Conservation (phyloP, 140 eudicot genomes). For the Stevia rebaudiana region DNA sequence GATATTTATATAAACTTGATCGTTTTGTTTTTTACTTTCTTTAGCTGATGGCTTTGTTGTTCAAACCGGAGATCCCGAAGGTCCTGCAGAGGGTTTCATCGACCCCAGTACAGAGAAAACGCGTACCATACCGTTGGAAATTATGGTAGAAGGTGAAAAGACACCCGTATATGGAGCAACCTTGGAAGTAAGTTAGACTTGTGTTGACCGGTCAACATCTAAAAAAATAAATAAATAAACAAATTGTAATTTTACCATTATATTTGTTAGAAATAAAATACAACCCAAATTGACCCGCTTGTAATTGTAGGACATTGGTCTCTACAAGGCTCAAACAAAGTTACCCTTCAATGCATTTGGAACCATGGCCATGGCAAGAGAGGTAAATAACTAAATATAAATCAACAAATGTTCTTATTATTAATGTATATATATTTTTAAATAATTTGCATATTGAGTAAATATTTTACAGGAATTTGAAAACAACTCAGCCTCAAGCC, state of each 20-base stretch:
- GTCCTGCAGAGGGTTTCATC: constrained; percentile 97
- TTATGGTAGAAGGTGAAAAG: constrained; percentile 89
- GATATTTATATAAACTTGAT: constrained; percentile 1
- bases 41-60: constrained; percentile 97
- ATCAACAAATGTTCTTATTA: neutral
- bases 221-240: neutral
- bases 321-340: constrained; percentile 95
- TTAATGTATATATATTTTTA: neutral
- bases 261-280: neutral
- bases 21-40: constrained; percentile 12
- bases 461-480: constrained; percentile 74
- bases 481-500: constrained; percentile 87
- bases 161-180: constrained; percentile 83
- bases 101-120: constrained; percentile 97
- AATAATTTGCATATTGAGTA: neutral
- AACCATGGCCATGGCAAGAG: constrained; percentile 99
- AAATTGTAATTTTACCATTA: neutral
- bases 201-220: neutral
- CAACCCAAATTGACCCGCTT: neutral
- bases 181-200: constrained; percentile 61
- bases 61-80: constrained; percentile 97
- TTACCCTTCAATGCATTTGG: constrained; percentile 98
- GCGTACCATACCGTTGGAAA: constrained; percentile 83
- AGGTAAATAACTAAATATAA: constrained; percentile 36
- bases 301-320: constrained; percentile 80